Conservation (phyloP, 2,329 filamentous ascomycete species). For the Ceratocystiopsis sp. region DNA sequence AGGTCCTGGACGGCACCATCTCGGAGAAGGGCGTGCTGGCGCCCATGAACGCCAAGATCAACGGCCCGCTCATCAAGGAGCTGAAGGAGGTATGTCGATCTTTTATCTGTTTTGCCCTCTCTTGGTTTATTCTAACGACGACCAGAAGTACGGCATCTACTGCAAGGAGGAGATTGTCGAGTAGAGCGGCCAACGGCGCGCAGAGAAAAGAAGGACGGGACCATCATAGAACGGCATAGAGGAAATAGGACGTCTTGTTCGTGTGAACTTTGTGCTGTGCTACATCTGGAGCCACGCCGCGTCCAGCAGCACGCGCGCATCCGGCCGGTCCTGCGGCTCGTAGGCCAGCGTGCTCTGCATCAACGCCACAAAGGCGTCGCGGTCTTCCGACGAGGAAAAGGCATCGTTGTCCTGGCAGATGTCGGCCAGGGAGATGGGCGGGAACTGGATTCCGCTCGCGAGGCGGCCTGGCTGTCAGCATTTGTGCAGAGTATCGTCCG, state of each 20-base stretch:
- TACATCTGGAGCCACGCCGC: neutral
- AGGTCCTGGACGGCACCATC: slow-evolving; percentile 48
- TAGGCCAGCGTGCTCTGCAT: neutral
- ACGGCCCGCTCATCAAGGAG: slow-evolving; percentile 55
- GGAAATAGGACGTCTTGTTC: no score
- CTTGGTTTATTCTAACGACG: neutral
- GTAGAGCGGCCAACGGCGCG: no score
- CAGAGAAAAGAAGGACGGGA: no score
- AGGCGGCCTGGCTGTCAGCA: no score
- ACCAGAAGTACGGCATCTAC: slow-evolving; percentile 8
- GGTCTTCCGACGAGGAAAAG: neutral
- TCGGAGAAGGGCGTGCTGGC: slow-evolving; percentile 48
- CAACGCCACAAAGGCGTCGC: slow-evolving; percentile 1
- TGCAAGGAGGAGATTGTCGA: slow-evolving; percentile 11
- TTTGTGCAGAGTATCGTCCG: no score
- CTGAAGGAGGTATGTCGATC: slow-evolving; percentile 44
- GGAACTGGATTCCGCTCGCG: neutral
- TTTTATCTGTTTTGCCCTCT: neutral
- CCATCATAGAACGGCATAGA: no score
- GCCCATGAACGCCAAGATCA: slow-evolving; percentile 48
- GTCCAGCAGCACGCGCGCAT: neutral
- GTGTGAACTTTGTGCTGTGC: no score
- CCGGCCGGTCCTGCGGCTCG: slow-evolving; percentile 1
- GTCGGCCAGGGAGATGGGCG: neutral
- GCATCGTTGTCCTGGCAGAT: neutral